Evolutionary conservation across 441 rosid species (phyloP), one percentile per base, ranked within the genome.

Genomic region (Adansonia gregorii): DNA sequence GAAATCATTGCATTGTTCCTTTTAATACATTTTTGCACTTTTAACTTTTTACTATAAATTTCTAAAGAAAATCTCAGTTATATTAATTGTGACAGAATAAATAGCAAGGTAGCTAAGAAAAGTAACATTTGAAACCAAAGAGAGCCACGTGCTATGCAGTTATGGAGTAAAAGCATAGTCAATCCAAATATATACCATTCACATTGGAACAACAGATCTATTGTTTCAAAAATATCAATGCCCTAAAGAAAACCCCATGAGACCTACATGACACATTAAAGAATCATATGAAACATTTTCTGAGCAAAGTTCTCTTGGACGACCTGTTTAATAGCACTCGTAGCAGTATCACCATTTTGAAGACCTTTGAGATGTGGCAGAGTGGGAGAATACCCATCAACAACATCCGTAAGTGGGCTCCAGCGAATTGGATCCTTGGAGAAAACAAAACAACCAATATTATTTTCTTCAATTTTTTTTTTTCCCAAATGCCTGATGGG

Each of bases 271-370:
- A 27, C 45, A 35, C 9, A 6, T 45, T 10, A 48, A 4, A 59
- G 45, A 49, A 66, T n/a, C 74, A 15, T 65, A 56, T 54, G 43
- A 58, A 78, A 31, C 79, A 22, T 31, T 52, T 48, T 49, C 55
- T 27, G 82, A 52, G 76, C 31, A 80, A 82, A 77, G 82, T 77
- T 69, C 67, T 77, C 58, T 60, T 46, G 6, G 72, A 73, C 74
- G 45, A 96, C 99, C 99, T 94, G 98, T 84, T 96, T 96, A 84
- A 96, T 96, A 83, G 99, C 98, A 87, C 99, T 96, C 1, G 99
- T 96, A 71, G 99, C 99, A 79, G 94, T 96, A 78, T 96, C 99
- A 7, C 99, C 99, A 81, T 96, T 96, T 84, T 96, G 97, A 83
- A 96, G 99, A 74, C 99, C 99, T 88, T 94, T 96, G 71, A 96